Conservation (phyloP, 441 rosid species). For the Euphorbia corollata region DNA sequence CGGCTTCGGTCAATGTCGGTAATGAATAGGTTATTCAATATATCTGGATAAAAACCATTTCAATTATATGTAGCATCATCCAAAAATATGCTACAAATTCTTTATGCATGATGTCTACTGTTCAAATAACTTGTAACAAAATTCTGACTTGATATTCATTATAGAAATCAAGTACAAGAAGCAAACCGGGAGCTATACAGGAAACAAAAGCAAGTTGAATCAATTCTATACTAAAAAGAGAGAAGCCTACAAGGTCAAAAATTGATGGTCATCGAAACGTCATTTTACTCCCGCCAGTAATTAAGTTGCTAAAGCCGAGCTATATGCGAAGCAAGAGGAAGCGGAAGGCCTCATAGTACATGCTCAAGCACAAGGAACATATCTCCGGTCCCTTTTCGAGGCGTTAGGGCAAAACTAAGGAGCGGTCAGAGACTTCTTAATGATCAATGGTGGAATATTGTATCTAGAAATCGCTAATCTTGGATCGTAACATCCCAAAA, state of each 20-base stretch:
- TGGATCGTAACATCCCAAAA: too few relatives aligned
- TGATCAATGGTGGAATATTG: constrained; percentile 45
- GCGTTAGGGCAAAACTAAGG: constrained; percentile 49
- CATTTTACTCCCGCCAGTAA: constrained; percentile 35
- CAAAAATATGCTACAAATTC: too few relatives aligned
- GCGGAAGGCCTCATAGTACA: constrained; percentile 49
- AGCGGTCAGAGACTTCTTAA: constrained; percentile 45
- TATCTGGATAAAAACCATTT: too few relatives aligned
- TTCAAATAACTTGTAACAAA: neutral
- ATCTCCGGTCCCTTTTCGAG: constrained; percentile 40
- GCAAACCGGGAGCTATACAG: constrained; percentile 61
- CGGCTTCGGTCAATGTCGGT: too few relatives aligned
- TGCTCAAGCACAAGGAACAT: constrained; percentile 54
- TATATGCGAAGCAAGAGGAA: constrained; percentile 48
- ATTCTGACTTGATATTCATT: neutral
- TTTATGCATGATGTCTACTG: too few relatives aligned
- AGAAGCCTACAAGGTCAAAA: constrained; percentile 53
- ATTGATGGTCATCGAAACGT: constrained; percentile 47
- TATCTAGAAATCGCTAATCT: constrained; percentile 50
- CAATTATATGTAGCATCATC: too few relatives aligned
- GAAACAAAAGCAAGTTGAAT: constrained; percentile 64
- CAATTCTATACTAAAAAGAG: constrained; percentile 41
- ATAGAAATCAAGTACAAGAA: constrained; percentile 44
- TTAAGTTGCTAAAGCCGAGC: constrained; percentile 34
- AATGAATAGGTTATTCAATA: too few relatives aligned